Conservation (phyloP, 371 early-diverging fungal genomes). For the Apophysomyces sp. region DNA sequence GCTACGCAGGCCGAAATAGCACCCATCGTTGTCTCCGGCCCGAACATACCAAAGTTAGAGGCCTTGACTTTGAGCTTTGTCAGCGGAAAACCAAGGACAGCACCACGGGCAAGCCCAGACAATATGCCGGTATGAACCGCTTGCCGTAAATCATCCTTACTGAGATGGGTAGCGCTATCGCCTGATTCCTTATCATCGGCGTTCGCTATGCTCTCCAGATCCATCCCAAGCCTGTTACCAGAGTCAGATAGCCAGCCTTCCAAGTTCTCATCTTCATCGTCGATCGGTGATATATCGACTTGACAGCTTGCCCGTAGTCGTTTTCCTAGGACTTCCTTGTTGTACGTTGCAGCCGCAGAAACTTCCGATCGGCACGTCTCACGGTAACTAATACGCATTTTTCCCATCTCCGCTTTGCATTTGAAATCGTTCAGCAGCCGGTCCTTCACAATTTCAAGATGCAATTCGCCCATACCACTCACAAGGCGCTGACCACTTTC, state of each 20-base stretch:
- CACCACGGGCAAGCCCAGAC: slow-evolving; percentile 78
- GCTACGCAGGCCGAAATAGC: slow-evolving; percentile 69
- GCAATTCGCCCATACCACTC: slow-evolving; percentile 97
- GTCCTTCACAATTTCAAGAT: slow-evolving; percentile 88
- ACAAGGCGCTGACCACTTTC: slow-evolving; percentile 91
- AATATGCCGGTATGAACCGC: slow-evolving; percentile 71
- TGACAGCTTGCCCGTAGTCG: slow-evolving; percentile 61
- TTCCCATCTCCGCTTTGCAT: slow-evolving; percentile 81
- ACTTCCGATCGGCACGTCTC: slow-evolving; percentile 64
- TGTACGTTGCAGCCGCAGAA: slow-evolving; percentile 44
- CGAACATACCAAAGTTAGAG: slow-evolving; percentile 54
- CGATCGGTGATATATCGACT: slow-evolving; percentile 51
- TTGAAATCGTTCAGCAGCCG: slow-evolving; percentile 78
- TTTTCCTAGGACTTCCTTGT: slow-evolving; percentile 77
- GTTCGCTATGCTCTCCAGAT: slow-evolving; percentile 4
- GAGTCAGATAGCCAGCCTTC: slow-evolving; percentile 29
- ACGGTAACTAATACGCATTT: slow-evolving; percentile 86
- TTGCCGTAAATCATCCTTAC: slow-evolving; percentile 42
- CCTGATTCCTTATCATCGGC: slow-evolving; percentile 10
- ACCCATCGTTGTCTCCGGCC: slow-evolving; percentile 64
- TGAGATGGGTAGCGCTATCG: slow-evolving; percentile 7
- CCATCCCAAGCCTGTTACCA: slow-evolving; percentile 19
- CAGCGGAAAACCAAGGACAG: slow-evolving; percentile 80
- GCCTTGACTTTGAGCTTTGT: slow-evolving; percentile 63
- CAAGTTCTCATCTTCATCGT: neutral